Evolutionary conservation across 352 stramenopile species (phyloP).

Genomic region (Phytopythium oedochilum): DNA sequence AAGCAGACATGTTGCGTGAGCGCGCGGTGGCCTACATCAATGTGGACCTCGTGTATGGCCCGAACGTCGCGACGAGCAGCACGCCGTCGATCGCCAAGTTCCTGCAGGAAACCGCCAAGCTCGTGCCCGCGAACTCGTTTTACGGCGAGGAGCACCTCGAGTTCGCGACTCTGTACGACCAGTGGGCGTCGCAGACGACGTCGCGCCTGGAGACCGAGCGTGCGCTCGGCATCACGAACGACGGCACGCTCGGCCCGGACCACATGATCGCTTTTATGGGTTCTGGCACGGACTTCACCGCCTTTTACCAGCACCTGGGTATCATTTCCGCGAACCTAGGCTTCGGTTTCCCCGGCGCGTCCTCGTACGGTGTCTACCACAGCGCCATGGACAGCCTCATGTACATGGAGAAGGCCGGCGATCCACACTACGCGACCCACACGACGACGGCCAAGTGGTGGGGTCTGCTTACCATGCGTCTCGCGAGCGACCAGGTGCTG

Average conservation of each 20-base stretch:
- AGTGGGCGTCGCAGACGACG: conserved; percentile 4
- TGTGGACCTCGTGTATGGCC: conserved; percentile 46
- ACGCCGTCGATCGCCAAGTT: conserved; percentile 40
- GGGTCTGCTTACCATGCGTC: conserved; percentile 46
- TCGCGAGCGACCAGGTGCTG: conserved; percentile 35
- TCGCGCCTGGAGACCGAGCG: conserved; percentile 1
- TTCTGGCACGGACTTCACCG: conserved; percentile 49
- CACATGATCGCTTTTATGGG: conserved; percentile 33
- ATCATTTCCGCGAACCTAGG: conserved; percentile 59
- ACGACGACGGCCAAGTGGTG: conserved; percentile 42
- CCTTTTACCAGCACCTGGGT: conserved; percentile 70
- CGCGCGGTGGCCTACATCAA: conserved; percentile 56
- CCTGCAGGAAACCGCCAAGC: conserved; percentile 23
- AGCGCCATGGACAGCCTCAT: conserved; percentile 80
- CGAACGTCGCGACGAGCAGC: conserved; percentile 22
- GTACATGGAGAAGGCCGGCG: conserved; percentile 55
- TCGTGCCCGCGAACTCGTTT: conserved; percentile 22
- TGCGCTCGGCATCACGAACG: conserved; percentile 1
- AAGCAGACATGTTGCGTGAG: conserved; percentile 21
- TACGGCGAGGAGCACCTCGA: conserved; percentile 7
- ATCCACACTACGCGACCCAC: conserved; percentile 53
- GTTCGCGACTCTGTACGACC: conserved; percentile 4
- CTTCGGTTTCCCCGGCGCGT: conserved; percentile 15
- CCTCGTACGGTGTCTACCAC: conserved; percentile 59
- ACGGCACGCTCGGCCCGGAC: conserved; percentile 19